Percentiles rank a stretch among this genome's conserved stretches.
phyloP scores from a whole-genome alignment of 306 rosid species.

The Rosa lucieae region DNA sequence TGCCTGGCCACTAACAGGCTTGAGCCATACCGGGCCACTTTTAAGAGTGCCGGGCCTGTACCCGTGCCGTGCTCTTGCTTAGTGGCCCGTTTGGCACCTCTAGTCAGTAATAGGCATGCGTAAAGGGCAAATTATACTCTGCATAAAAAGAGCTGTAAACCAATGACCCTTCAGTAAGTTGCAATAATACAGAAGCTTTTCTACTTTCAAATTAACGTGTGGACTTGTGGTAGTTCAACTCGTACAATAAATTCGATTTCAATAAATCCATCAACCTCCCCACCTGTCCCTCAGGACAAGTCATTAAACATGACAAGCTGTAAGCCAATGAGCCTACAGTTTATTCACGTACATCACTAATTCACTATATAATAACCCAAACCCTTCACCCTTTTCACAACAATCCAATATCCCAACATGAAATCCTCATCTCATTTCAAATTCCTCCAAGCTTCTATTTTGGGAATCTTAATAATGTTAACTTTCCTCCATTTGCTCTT shows the following conservation, averaged over 20 bases:
- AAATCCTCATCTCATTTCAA: neutral
- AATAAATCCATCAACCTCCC: neutral
- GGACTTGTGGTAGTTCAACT: neutral
- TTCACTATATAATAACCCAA: neutral
- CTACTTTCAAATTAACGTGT: too few species aligned
- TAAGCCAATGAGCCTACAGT: neutral
- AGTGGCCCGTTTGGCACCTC: too few species aligned
- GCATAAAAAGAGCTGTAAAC: too few species aligned
- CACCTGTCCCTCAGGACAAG: neutral
- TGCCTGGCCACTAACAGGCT: too few species aligned
- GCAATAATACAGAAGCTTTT: too few species aligned
- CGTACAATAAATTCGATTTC: neutral
- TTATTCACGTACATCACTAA: neutral
- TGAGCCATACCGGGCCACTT: too few species aligned
- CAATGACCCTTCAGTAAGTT: too few species aligned
- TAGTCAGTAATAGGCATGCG: too few species aligned
- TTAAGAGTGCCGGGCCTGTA: too few species aligned
- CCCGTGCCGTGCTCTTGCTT: too few species aligned
- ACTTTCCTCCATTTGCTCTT: neutral
- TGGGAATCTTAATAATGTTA: neutral
- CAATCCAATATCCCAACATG: neutral
- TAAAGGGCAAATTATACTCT: too few species aligned
- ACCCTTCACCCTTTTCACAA: neutral
- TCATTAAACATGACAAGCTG: neutral
- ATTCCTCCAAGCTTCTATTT: neutral